These are phyloP conservation scores for Rickenella mellea DNA, from an alignment of 768 basidiomycete species.

Conservation along the genomic window DNA sequence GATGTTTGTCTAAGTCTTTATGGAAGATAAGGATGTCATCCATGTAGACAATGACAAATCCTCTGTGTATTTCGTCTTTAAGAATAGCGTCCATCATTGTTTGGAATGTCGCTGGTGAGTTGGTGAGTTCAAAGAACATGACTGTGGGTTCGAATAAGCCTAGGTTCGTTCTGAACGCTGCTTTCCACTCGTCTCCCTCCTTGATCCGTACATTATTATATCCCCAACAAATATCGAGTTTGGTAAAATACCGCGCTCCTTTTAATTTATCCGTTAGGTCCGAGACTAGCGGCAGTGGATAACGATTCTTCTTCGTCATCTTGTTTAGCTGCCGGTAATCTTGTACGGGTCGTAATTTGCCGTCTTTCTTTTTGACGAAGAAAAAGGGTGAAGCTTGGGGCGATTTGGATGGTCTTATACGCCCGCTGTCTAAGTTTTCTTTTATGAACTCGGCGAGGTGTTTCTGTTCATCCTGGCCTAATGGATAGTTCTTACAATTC, in stretches of 20 bases:
- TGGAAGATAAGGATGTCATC: constrained; percentile 38
- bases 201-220: constrained; percentile 12
- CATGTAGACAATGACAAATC: constrained; percentile 19
- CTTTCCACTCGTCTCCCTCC: constrained; percentile 19
- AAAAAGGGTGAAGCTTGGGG: constrained; percentile 14
- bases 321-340: constrained; percentile 20
- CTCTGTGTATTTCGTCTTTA: too few relatives aligned
- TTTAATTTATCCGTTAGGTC: constrained; percentile 8
- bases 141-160: constrained; percentile 31
- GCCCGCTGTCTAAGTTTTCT: constrained; percentile 8
- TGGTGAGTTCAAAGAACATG: constrained; percentile 30
- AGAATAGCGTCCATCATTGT: too few relatives aligned
- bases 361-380: constrained; percentile 22
- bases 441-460: constrained; percentile 12
- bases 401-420: constrained; percentile 10
- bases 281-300: constrained; percentile 17
- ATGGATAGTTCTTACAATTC: constrained; percentile 11
- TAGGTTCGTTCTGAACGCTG: too few relatives aligned
- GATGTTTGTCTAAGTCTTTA: constrained; percentile 21
- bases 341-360: constrained; percentile 12
- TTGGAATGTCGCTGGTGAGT: constrained; percentile 30
- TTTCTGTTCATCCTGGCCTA: constrained; percentile 7
- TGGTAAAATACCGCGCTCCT: constrained; percentile 16
- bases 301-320: constrained; percentile 16
- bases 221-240: constrained; percentile 20